Conservation (phyloP, 176 grass and related monocot genomes). For the Microstegium vimineum region DNA sequence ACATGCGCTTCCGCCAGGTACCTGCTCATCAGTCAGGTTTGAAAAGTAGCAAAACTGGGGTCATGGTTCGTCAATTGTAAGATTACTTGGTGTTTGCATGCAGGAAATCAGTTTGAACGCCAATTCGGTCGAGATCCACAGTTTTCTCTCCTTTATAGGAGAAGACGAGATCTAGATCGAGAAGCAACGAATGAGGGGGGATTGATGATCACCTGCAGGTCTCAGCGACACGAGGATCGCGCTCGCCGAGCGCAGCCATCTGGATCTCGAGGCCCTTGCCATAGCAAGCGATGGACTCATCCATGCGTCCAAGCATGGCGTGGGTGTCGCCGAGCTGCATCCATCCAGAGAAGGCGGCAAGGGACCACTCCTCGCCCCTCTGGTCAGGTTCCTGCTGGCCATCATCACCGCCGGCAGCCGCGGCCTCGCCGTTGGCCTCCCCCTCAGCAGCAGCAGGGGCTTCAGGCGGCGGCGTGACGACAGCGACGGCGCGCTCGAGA, state of each 20-base stretch:
- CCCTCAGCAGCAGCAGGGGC: neutral
- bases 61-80: neutral
- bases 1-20: constrained; percentile 94
- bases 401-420: neutral
- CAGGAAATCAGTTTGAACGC: neutral
- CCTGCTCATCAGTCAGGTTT: constrained; percentile 28
- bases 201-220: constrained; percentile 55
- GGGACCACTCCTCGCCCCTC: constrained; percentile 55
- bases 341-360: constrained; percentile 92
- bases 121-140: neutral
- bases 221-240: constrained; percentile 86
- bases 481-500: constrained; percentile 79
- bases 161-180: constrained; percentile 31
- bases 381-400: constrained; percentile 2
- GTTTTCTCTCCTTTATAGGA: neutral
- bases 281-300: constrained; percentile 89
- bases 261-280: constrained; percentile 94
- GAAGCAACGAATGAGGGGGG: neutral
- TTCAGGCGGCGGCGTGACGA: constrained; percentile 20
- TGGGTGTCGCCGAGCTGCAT: constrained; percentile 99
- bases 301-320: constrained; percentile 88
- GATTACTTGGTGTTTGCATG: neutral
- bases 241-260: constrained; percentile 83
- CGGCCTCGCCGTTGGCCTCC: neutral
- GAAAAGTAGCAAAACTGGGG: neutral